Percentiles rank a stretch among this genome's conserved stretches.
These are phyloP conservation scores for Apophysomyces variabilis DNA, from an alignment of 371 early-diverging fungal species.

Conservation along the genomic window DNA sequence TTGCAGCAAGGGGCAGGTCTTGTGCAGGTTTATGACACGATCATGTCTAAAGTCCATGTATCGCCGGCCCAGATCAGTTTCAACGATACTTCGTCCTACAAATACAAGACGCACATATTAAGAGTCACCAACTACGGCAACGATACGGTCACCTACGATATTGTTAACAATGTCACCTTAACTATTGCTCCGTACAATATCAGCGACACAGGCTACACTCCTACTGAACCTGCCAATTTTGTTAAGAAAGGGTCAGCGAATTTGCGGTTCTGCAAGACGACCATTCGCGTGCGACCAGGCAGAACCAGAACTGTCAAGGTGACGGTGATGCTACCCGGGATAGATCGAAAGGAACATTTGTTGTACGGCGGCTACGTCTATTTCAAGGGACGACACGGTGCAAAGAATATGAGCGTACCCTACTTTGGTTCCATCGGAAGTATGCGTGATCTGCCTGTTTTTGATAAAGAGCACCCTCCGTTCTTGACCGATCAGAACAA, in stretches of 20 bases:
- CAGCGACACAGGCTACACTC: slow-evolving; percentile 26
- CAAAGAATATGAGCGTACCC: slow-evolving; percentile 47
- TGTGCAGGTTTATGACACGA: slow-evolving; percentile 66
- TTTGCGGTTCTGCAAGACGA: slow-evolving; percentile 36
- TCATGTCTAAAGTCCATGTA: slow-evolving; percentile 53
- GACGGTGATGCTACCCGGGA: slow-evolving; percentile 50
- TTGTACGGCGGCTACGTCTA: slow-evolving; percentile 43
- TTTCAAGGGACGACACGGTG: slow-evolving; percentile 20
- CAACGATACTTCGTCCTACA: slow-evolving; percentile 61
- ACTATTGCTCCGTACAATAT: slow-evolving; percentile 49
- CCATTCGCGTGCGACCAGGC: slow-evolving; percentile 47
- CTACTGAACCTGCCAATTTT: slow-evolving; percentile 31
- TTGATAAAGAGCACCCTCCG: slow-evolving; percentile 30
- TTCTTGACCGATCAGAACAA: slow-evolving; percentile 16
- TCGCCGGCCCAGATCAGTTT: slow-evolving; percentile 69
- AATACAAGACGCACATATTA: slow-evolving; percentile 43
- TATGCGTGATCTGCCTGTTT: slow-evolving; percentile 39
- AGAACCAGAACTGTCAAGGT: slow-evolving; percentile 45
- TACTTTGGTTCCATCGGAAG: slow-evolving; percentile 62
- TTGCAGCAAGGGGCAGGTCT: slow-evolving; percentile 75
- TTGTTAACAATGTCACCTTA: slow-evolving; percentile 42
- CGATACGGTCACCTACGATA: slow-evolving; percentile 51
- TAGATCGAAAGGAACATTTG: slow-evolving; percentile 37
- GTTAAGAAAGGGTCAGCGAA: slow-evolving; percentile 31
- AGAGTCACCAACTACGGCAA: slow-evolving; percentile 62